Evolutionary conservation across 225 moss, liverwort and hornwort species (phyloP).

Genomic region (Lunularia cruciata): DNA sequence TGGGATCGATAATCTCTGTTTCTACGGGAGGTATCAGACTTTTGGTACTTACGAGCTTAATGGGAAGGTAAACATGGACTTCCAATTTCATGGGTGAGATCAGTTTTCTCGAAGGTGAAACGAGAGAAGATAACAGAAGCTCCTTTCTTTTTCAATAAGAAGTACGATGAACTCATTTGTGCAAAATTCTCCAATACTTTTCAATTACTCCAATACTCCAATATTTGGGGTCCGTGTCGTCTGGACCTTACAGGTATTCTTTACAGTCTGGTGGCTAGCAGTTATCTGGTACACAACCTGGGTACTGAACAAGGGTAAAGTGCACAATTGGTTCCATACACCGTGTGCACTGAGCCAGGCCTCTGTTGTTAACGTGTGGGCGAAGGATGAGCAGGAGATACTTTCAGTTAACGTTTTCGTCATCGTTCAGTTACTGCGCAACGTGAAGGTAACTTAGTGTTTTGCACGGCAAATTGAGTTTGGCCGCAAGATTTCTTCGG

Average conservation of each 20-base stretch:
- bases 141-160: no score
- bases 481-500: no score
- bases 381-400: conserved; percentile 52
- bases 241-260: conserved; percentile 69
- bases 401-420: conserved; percentile 60
- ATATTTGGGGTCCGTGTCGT: no score
- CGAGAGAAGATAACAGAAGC: no score
- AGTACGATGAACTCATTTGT: no score
- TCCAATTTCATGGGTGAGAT: no score
- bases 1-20: conserved; percentile 73
- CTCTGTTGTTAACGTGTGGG: conserved; percentile 66
- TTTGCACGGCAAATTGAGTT: neutral
- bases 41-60: conserved; percentile 79
- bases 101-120: no score
- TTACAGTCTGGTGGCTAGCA: conserved; percentile 77
- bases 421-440: conserved; percentile 51
- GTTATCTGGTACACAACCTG: conserved; percentile 69
- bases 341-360: conserved; percentile 61
- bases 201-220: no score
- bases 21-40: conserved; percentile 65
- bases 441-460: conserved; percentile 56
- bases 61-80: conserved; percentile 71
- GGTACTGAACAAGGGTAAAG: conserved; percentile 70
- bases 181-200: no score
- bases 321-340: conserved; percentile 74